Percentiles rank a stretch among this genome's conserved stretches.
Evolutionary conservation across 352 stramenopile genomes (phyloP).

Genomic region (Pythium biforme): DNA sequence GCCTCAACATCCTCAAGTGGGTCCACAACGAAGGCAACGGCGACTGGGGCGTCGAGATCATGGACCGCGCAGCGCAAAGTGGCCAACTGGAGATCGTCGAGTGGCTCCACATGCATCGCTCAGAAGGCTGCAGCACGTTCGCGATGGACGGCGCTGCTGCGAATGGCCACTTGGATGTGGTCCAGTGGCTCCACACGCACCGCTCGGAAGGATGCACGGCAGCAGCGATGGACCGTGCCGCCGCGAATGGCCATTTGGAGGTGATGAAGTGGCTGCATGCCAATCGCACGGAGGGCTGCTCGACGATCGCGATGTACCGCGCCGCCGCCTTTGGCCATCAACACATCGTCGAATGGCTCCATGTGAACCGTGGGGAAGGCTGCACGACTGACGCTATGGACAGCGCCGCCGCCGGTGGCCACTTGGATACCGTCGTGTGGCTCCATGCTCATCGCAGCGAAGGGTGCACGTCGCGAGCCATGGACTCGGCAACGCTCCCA

Average conservation of each 20-base stretch:
- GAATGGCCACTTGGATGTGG: constrained; percentile 16
- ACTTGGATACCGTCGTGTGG: constrained; percentile 22
- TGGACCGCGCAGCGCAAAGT: constrained; percentile 19
- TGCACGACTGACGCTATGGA: constrained; percentile 24
- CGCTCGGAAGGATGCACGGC: constrained; percentile 19
- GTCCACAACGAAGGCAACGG: constrained; percentile 21
- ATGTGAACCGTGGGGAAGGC: constrained; percentile 16
- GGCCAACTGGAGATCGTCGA: constrained; percentile 22
- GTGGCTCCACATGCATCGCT: constrained; percentile 19
- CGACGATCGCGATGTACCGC: constrained; percentile 19
- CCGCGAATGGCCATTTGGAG: constrained; percentile 6
- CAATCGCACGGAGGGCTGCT: constrained; percentile 20
- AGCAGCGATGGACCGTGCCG: constrained; percentile 23
- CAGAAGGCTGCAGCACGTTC: constrained; percentile 18
- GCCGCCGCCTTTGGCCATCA: constrained; percentile 8
- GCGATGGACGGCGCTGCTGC: constrained; percentile 22
- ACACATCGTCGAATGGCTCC: constrained; percentile 21
- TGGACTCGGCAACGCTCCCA: constrained; percentile 16
- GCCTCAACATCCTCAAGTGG: constrained; percentile 26
- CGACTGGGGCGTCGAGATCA: constrained; percentile 22
- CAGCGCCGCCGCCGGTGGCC: constrained; percentile 16
- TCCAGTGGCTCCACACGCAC: constrained; percentile 25
- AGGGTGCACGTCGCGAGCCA: constrained; percentile 19
- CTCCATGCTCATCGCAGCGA: constrained; percentile 15
- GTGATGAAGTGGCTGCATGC: constrained; percentile 22